Evolutionary conservation across 2,329 filamentous ascomycete genomes (phyloP).

Genomic region (Microsporum ferrugineum): DNA sequence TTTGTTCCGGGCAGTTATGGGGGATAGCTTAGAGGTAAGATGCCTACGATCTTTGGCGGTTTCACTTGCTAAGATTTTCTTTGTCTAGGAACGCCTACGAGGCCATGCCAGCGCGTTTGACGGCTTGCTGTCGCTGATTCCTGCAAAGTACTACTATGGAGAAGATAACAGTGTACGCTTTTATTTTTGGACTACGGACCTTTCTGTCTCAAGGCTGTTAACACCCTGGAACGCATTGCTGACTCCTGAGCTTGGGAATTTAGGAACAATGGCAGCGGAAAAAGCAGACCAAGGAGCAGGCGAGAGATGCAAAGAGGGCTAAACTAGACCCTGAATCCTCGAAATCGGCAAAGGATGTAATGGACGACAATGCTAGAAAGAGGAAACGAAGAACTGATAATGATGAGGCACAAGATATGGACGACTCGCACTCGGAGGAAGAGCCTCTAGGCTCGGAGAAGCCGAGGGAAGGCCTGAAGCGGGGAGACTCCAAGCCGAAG

Average conservation of each 20-base stretch:
- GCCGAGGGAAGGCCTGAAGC: constrained; percentile 53
- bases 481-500: constrained; percentile 33
- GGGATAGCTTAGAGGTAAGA: constrained; percentile 16
- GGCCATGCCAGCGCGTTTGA: constrained; percentile 65
- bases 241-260: constrained; percentile 10
- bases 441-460: constrained; percentile 33
- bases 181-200: not conserved
- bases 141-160: constrained; percentile 81
- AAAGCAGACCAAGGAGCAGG: constrained; percentile 89
- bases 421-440: constrained; percentile 33
- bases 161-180: constrained; percentile 68
- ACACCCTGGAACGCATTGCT: constrained; percentile 8
- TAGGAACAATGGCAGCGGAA: constrained; percentile 91
- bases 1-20: constrained; percentile 8
- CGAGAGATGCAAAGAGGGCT: constrained; percentile 66
- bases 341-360: constrained; percentile 84
- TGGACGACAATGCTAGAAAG: constrained; percentile 74
- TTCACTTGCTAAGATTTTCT: constrained; percentile 12
- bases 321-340: constrained; percentile 86
- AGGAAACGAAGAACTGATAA: constrained; percentile 61
- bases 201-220: constrained; percentile 7
- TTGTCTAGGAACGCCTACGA: constrained; percentile 37
- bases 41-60: constrained; percentile 11
- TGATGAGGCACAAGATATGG: constrained; percentile 29
- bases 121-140: constrained; percentile 74